Evolutionary conservation across 2,329 filamentous ascomycete genomes (phyloP), one percentile per base, ranked within the genome.

Genomic region (Ophiosphaerella herpotricha): DNA sequence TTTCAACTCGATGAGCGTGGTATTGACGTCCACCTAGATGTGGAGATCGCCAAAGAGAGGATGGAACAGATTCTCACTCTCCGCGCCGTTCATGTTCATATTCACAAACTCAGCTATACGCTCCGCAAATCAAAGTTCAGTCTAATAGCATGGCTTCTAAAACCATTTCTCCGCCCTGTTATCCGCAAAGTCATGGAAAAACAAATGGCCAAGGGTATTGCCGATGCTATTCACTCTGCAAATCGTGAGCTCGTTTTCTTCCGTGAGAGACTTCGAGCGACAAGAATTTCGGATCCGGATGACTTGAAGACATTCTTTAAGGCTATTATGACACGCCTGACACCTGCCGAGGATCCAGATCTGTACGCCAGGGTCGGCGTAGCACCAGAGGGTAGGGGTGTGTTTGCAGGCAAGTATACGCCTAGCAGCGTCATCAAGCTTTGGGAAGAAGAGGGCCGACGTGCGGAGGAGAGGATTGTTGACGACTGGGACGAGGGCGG

Each of bases 191-290:
- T 88, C 1, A 80, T 97, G 52, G 91, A 97, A 74, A 82, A 82
- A 57, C 87, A 93, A 68, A 82, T 97, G 11, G 87, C 89, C 0
- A 78, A 82, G 13, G 84, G 85, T 21, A 88, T 97, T 37, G 82
- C 83, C 1, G 84, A 89, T 34, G 80, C 82, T 11, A 80, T 95
- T 32, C 86, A 87, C 60, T 80, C 84, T 1, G 82, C 89, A 13
- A 97, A 97, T 73, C 84, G 91, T 16, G 93, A 97, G 70, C 77
- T 97, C 7, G 74, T 97, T 1, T 97, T 88, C 70, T 92, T 92
- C 0, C 81, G 93, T 0, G 93, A 97, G 74, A 82, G 93, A 13
- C 80, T 97, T 8, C 84, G 93, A 4, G 93, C 93, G 0, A 91
- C 92, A 0, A 83, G 90, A 4, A 91, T 97, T 48, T 86, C 90